A percentile compares a stretch with the other conserved stretches of the same genome.
phyloP scores from a whole-genome alignment of 177 flowering plant genomes.

The Vitis hybrid region DNA sequence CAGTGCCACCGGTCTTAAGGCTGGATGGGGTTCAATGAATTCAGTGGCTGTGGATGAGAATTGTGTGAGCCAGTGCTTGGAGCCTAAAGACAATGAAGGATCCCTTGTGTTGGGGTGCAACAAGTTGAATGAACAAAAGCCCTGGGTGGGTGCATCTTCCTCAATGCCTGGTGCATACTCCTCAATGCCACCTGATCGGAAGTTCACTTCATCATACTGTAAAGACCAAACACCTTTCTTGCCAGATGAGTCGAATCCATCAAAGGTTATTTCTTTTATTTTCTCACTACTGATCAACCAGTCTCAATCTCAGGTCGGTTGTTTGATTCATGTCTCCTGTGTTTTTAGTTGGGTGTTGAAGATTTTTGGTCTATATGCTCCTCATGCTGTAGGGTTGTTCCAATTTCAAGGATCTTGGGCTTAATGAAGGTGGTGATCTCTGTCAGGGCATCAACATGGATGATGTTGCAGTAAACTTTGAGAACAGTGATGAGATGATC shows the following conservation, averaged over 20 bases:
- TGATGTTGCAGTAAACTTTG: slow-evolving; percentile 41
- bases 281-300: too few species aligned
- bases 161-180: slow-evolving; percentile 22
- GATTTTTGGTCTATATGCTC: background rate
- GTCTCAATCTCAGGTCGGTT: too few species aligned
- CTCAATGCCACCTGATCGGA: slow-evolving; percentile 18
- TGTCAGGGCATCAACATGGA: slow-evolving; percentile 46
- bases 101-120: slow-evolving; percentile 21
- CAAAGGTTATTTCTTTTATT: slow-evolving; percentile 35
- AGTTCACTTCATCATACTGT: slow-evolving; percentile 9
- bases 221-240: slow-evolving; percentile 30
- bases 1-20: slow-evolving; percentile 5
- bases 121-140: slow-evolving; percentile 29
- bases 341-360: too few species aligned
- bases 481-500: slow-evolving; percentile 36
- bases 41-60: slow-evolving; percentile 21
- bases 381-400: slow-evolving; percentile 31
- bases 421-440: slow-evolving; percentile 35
- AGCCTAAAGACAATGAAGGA: slow-evolving; percentile 22
- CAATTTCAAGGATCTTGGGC: slow-evolving; percentile 32
- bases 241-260: slow-evolving; percentile 23
- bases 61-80: slow-evolving; percentile 17
- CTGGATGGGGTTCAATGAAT: slow-evolving; percentile 12
- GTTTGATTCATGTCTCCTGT: too few species aligned
- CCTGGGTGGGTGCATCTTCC: slow-evolving; percentile 32